Evolutionary conservation across 495 filamentous ascomycete species (phyloP).

Genomic region (Penicillium roqueforti): DNA sequence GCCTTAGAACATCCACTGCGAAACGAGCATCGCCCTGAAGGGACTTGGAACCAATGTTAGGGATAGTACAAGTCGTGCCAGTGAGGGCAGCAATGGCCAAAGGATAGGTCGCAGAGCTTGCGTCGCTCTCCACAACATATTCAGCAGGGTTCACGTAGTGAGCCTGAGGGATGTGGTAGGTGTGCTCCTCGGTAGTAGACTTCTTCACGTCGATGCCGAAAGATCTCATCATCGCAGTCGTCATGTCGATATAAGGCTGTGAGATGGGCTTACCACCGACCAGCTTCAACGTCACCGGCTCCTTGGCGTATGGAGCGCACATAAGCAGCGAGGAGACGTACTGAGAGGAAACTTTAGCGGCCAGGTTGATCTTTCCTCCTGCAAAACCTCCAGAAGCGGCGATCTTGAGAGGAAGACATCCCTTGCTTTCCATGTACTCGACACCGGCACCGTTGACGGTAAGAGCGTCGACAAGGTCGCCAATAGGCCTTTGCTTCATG

Average conservation of each 20-base stretch:
- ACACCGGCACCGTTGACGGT: slow-evolving; percentile 76
- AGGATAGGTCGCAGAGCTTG: slow-evolving; percentile 95
- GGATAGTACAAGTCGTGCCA: slow-evolving; percentile 89
- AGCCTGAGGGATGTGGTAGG: slow-evolving; percentile 89
- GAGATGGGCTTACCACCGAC: slow-evolving; percentile 95
- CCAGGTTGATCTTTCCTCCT: slow-evolving; percentile 88
- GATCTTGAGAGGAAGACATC: slow-evolving; percentile 80
- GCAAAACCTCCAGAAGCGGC: slow-evolving; percentile 78
- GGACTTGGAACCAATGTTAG: slow-evolving; percentile 88
- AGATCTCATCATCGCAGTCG: slow-evolving; percentile 91
- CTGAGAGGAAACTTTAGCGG: slow-evolving; percentile 92
- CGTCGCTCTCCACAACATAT: slow-evolving; percentile 94
- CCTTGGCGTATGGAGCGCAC: slow-evolving; percentile 94
- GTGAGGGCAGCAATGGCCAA: slow-evolving; percentile 93
- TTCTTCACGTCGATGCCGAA: slow-evolving; percentile 81
- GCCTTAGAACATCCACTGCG: slow-evolving; percentile 81
- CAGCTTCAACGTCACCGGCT: slow-evolving; percentile 83
- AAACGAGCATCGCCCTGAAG: slow-evolving; percentile 96
- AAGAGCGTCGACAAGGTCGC: slow-evolving; percentile 88
- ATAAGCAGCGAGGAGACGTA: slow-evolving; percentile 96
- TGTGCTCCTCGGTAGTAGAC: slow-evolving; percentile 72
- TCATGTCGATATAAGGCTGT: slow-evolving; percentile 98
- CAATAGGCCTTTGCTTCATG: slow-evolving; percentile 95
- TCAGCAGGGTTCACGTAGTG: slow-evolving; percentile 78
- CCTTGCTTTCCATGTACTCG: slow-evolving; percentile 72